These are phyloP conservation scores for Pseudozyma sp. DNA, from an alignment of 1,284 basidiomycete genomes.

Conservation along the genomic window DNA sequence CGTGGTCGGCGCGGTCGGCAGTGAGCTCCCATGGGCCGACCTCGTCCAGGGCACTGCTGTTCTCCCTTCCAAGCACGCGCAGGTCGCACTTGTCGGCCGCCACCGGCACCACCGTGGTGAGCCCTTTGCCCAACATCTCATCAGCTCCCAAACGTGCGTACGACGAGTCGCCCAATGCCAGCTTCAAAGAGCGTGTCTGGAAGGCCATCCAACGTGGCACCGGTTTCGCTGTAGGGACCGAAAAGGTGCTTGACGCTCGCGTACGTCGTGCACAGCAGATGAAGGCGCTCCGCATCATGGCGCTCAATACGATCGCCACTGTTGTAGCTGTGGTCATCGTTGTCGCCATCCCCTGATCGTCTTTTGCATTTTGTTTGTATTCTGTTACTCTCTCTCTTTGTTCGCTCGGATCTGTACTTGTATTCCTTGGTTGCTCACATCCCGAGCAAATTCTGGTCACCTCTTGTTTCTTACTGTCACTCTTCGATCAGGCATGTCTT, in stretches of 20 bases:
- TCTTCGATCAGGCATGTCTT: constrained; percentile 1
- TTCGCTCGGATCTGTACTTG: constrained; percentile 13
- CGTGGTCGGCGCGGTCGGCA: constrained; percentile 18
- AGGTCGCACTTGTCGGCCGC: constrained; percentile 29
- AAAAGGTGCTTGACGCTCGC: constrained; percentile 48
- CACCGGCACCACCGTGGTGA: constrained; percentile 25
- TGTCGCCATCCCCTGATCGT: constrained; percentile 38
- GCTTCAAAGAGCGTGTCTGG: constrained; percentile 26
- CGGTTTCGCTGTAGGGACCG: constrained; percentile 52
- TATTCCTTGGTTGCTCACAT: constrained; percentile 3
- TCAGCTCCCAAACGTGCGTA: constrained; percentile 19
- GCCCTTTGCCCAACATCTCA: background rate
- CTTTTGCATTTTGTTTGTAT: constrained; percentile 4
- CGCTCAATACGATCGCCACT: constrained; percentile 26
- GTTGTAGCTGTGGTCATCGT: constrained; percentile 38
- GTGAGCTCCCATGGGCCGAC: constrained; percentile 5
- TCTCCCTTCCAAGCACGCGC: constrained; percentile 17
- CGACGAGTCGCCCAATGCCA: background rate
- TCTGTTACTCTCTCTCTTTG: background rate
- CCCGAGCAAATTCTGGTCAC: constrained; percentile 9
- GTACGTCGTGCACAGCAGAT: constrained; percentile 49
- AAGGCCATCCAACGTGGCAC: constrained; percentile 37
- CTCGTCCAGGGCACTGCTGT: constrained; percentile 23
- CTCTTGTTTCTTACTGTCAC: background rate
- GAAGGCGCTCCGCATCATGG: constrained; percentile 48